A percentile compares a stretch with the other conserved stretches of the same genome.
These are phyloP conservation scores for Saccharomyces hybrid DNA, from an alignment of 1,139 yeast species.

Conservation along the genomic window DNA sequence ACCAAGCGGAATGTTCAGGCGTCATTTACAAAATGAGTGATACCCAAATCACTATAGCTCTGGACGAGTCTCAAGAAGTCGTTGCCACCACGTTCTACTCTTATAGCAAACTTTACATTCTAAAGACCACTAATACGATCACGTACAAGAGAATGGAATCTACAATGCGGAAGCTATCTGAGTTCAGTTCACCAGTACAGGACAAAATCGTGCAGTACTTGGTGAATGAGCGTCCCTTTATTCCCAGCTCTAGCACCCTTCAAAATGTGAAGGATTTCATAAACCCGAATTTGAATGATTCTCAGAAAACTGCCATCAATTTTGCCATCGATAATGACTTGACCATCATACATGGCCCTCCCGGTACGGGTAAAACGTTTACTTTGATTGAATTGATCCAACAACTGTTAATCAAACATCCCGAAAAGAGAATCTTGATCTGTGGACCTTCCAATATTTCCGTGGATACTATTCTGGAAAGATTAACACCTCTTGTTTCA, in stretches of 20 bases:
- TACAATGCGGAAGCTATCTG: conserved; percentile 62
- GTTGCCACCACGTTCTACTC: conserved; percentile 37
- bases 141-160: conserved; percentile 77
- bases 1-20: conserved; percentile 3
- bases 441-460: conserved; percentile 97
- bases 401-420: conserved; percentile 55
- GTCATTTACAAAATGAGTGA: conserved; percentile 11
- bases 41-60: conserved; percentile 45
- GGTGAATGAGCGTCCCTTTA: conserved; percentile 15
- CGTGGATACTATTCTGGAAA: conserved; percentile 83
- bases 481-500: conserved; percentile 48
- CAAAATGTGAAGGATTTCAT: conserved; percentile 30
- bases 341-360: conserved; percentile 67
- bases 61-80: conserved; percentile 50
- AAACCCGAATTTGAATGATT: conserved; percentile 51
- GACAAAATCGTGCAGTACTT: conserved; percentile 31
- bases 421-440: conserved; percentile 56
- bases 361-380: conserved; percentile 78
- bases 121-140: conserved; percentile 58
- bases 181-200: conserved; percentile 32
- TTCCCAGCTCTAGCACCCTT: conserved; percentile 4
- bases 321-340: conserved; percentile 45
- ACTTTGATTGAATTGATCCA: conserved; percentile 79
- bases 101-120: conserved; percentile 46
- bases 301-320: conserved; percentile 62